These are phyloP conservation scores for Talaromyces marneffei DNA, from an alignment of 2,329 filamentous ascomycete genomes.

Conservation along the genomic window DNA sequence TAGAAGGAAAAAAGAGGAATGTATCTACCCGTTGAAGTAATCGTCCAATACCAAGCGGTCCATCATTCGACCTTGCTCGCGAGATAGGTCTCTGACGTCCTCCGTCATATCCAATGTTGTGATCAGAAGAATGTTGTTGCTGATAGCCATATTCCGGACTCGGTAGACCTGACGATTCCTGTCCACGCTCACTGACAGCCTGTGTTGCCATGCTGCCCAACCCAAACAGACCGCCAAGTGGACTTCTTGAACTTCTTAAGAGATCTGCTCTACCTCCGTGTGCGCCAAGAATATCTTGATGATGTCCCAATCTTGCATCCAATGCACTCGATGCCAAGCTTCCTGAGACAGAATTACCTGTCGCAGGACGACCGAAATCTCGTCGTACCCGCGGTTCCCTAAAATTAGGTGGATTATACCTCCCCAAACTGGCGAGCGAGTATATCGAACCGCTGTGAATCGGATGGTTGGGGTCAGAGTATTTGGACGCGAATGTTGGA, in stretches of 20 bases:
- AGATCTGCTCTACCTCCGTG: background rate
- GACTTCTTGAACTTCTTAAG: background rate
- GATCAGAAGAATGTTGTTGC: background rate
- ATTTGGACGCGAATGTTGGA: conserved; percentile 8
- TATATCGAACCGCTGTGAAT: conserved; percentile 4
- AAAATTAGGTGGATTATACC: background rate
- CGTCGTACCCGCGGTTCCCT: background rate
- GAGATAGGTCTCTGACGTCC: background rate
- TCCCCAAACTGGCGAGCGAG: background rate
- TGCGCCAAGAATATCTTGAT: background rate
- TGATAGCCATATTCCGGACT: background rate
- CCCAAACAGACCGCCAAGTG: background rate
- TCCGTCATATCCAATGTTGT: background rate
- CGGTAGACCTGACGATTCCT: background rate
- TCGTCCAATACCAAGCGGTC: background rate
- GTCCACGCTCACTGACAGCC: background rate
- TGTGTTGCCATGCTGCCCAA: conserved; percentile 2
- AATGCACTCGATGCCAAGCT: background rate
- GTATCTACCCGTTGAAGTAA: background rate
- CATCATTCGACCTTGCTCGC: background rate
- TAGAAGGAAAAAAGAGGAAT: background rate
- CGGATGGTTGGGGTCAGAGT: conserved; percentile 12
- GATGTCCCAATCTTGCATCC: background rate
- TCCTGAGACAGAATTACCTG: too few species aligned
- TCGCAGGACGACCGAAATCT: background rate